phyloP scores from a whole-genome alignment of 495 filamentous ascomycete genomes.

The Aspergillus campestris region DNA sequence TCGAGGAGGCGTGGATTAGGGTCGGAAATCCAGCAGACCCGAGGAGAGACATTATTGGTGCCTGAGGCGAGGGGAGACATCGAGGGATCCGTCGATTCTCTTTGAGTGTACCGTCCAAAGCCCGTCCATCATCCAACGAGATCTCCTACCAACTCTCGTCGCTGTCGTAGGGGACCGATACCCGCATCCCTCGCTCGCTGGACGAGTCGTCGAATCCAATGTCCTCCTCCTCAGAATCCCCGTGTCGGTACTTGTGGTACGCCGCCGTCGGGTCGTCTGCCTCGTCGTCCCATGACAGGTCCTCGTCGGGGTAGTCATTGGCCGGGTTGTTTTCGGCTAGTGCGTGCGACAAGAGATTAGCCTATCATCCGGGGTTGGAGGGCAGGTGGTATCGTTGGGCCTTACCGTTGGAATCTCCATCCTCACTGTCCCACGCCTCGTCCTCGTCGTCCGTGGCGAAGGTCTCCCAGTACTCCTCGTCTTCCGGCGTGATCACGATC shows the following conservation, averaged over 20 bases:
- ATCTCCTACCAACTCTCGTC: slow-evolving; percentile 17
- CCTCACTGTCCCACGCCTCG: slow-evolving; percentile 49
- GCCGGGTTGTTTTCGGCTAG: slow-evolving; percentile 56
- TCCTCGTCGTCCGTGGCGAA: slow-evolving; percentile 48
- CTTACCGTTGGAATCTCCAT: slow-evolving; percentile 55
- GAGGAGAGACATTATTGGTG: too few species aligned
- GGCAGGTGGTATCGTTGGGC: not conserved
- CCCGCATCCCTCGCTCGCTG: slow-evolving; percentile 28
- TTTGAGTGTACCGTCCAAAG: too few species aligned
- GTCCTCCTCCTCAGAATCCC: slow-evolving; percentile 46
- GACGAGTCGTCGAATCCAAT: slow-evolving; percentile 43
- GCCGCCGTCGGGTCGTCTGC: slow-evolving; percentile 41
- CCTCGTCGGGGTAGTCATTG: slow-evolving; percentile 63
- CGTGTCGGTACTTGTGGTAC: slow-evolving; percentile 34
- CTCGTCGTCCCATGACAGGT: slow-evolving; percentile 51
- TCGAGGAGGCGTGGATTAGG: too few species aligned
- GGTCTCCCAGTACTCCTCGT: slow-evolving; percentile 49
- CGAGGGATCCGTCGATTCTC: too few species aligned
- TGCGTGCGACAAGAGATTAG: too few species aligned
- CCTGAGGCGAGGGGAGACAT: too few species aligned
- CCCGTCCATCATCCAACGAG: too few species aligned
- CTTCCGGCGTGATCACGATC: slow-evolving; percentile 50
- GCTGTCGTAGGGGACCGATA: slow-evolving; percentile 16
- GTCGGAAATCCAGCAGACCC: too few species aligned
- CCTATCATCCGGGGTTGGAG: not conserved